phyloP scores from a whole-genome alignment of 768 basidiomycete genomes.

The Termitomyces sp. region DNA sequence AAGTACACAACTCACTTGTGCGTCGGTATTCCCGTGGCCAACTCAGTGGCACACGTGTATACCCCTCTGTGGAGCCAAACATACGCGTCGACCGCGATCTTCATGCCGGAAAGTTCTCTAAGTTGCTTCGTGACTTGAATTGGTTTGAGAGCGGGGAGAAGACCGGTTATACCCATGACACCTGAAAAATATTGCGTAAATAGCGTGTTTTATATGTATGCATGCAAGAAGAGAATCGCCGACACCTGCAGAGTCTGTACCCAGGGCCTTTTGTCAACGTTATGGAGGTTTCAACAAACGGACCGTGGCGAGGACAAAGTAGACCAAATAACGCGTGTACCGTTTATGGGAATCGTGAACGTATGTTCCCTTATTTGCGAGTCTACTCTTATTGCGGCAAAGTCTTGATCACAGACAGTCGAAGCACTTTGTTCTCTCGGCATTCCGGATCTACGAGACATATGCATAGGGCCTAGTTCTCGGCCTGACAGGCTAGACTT shows the following conservation, averaged over 20 bases:
- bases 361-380: neutral
- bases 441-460: too few species aligned
- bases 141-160: constrained; percentile 85
- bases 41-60: constrained; percentile 83
- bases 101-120: constrained; percentile 78
- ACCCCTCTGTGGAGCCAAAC: constrained; percentile 91
- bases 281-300: neutral
- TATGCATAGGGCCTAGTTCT: neutral
- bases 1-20: constrained; percentile 56
- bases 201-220: neutral
- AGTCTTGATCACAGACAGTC: neutral
- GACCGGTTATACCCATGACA: constrained; percentile 86
- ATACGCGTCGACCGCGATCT: constrained; percentile 90
- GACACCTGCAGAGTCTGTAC: neutral
- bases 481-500: too few species aligned
- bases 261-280: neutral
- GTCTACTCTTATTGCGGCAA: neutral
- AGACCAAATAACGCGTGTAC: constrained; percentile 6
- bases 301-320: neutral
- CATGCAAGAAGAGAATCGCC: neutral
- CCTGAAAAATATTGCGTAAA: neutral
- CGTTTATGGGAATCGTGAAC: neutral
- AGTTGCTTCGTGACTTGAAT: constrained; percentile 78
- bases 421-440: too few species aligned
- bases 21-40: constrained; percentile 80